phyloP scores from a whole-genome alignment of 768 basidiomycete species.

The Tylopilus felleus region DNA sequence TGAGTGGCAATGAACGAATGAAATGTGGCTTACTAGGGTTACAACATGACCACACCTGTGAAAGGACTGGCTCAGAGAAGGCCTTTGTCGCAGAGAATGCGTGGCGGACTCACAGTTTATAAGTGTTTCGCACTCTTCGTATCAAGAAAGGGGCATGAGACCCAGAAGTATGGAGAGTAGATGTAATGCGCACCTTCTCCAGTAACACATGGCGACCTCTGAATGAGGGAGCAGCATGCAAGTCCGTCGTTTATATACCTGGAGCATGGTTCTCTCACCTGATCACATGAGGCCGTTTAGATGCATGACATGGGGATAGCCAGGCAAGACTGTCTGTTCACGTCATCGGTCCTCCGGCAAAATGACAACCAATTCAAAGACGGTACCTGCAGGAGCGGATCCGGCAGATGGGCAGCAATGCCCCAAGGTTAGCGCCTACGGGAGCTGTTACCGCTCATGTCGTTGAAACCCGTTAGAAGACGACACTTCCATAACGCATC shows the following conservation, averaged over 20 bases:
- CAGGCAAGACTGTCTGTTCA: slow-evolving; percentile 19
- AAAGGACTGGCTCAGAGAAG: slow-evolving; percentile 1
- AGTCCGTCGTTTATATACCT: slow-evolving; percentile 29
- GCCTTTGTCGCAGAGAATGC: background rate
- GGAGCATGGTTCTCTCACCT: slow-evolving; percentile 23
- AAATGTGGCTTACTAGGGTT: slow-evolving; percentile 39
- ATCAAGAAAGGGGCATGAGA: slow-evolving; percentile 19
- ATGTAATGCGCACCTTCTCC: slow-evolving; percentile 46
- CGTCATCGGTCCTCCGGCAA: slow-evolving; percentile 27
- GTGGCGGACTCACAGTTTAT: slow-evolving; percentile 40
- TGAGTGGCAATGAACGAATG: slow-evolving; percentile 7
- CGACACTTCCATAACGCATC: slow-evolving; percentile 29
- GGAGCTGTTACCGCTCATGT: slow-evolving; percentile 19
- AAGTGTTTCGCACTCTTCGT: slow-evolving; percentile 56
- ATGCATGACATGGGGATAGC: slow-evolving; percentile 26
- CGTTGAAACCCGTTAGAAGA: slow-evolving; percentile 29
- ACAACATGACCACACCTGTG: slow-evolving; percentile 54
- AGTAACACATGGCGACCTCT: slow-evolving; percentile 51
- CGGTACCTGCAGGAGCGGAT: slow-evolving; percentile 22
- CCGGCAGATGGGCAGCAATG: slow-evolving; percentile 10
- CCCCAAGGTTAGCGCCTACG: slow-evolving; percentile 4
- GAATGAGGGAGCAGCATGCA: slow-evolving; percentile 2
- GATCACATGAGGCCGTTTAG: slow-evolving; percentile 28
- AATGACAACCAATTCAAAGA: slow-evolving; percentile 27
- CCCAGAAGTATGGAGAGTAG: background rate